Base-by-base conservation (phyloP, 2,329 filamentous ascomycete species). In the Myriosclerotinia scirpicola region DNA sequence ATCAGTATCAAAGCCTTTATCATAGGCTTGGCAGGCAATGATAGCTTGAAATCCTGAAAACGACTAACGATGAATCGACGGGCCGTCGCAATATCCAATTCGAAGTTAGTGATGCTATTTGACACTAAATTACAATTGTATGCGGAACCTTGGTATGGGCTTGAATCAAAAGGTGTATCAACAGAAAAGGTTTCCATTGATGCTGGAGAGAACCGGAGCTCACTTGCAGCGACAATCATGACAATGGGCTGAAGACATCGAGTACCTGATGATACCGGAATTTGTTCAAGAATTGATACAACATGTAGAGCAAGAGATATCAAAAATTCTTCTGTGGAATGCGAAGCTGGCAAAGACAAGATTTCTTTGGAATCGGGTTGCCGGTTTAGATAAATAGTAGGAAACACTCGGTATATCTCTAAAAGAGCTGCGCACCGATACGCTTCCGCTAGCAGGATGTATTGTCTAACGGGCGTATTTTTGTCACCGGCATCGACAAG, bases 391-490 rank as follows among this genome's bases (percentile, higher is more conserved):
- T 73, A 70, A 30, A 73, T 68, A 0, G 69, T 65, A 15, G 73
- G 73, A 20, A 75, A 74, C 2, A 75, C 60, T 1, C 73, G 67
- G 54, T 75, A 74, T 15, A 75, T 69, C 59, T 74, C 69, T 2
- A 75, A 64, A 1, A 74, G 67, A 3, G 71, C 73, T 11, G 72
- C 71, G 30, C 71, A 73, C 30, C 72, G 69, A 61, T 73, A 75
- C 15, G 69, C 68, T 68, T 75, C 73, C n/a, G 73, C 73, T 2
- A 75, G 70, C 4, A 71, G 53, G n/a, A 74, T 69, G 36, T 75
- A 75, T 58, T 75, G 73, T 22, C 74, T 67, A 3, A 75, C 72
- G 2, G 73, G 73, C 0, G 73, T 75, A 44, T 74, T 75, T 34
- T 72, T 69, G 53, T 75, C 73, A 9, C 73, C 73, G 7, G 73